These are phyloP conservation scores for Xerocomellus amylosporus DNA, from an alignment of 768 basidiomycete species.

Conservation along the genomic window DNA sequence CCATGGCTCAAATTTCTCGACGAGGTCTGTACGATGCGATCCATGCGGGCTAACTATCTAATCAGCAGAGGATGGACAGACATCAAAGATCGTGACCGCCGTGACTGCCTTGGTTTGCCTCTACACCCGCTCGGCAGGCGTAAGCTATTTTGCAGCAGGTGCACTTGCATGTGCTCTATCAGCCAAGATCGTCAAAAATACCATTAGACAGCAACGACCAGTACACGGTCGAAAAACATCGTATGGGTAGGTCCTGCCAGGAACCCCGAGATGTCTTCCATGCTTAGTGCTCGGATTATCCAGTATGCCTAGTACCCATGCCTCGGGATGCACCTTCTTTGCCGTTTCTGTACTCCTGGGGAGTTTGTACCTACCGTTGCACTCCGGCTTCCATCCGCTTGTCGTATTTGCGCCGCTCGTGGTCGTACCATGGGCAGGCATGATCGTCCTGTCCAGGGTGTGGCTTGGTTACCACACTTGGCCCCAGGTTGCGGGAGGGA, in stretches of 20 bases:
- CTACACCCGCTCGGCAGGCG: conserved; percentile 61
- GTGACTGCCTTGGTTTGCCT: conserved; percentile 50
- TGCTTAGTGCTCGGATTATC: neutral
- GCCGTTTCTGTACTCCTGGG: conserved; percentile 60
- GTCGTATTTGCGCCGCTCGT: conserved; percentile 40
- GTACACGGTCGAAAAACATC: conserved; percentile 44
- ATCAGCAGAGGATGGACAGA: conserved; percentile 45
- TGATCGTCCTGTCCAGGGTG: conserved; percentile 62
- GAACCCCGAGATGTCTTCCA: neutral
- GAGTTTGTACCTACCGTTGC: conserved; percentile 55
- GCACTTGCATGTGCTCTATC: conserved; percentile 53
- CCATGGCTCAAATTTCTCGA: conserved; percentile 33
- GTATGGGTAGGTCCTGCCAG: conserved; percentile 59
- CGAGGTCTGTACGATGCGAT: conserved; percentile 21
- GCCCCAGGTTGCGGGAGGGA: conserved; percentile 63
- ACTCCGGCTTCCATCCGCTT: conserved; percentile 46
- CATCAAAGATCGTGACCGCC: conserved; percentile 52
- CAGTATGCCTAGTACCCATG: conserved; percentile 86
- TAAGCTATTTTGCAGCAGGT: conserved; percentile 57
- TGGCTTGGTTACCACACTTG: conserved; percentile 78
- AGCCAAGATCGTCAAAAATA: conserved; percentile 59
- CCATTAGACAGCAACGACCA: conserved; percentile 67
- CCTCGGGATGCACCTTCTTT: conserved; percentile 64
- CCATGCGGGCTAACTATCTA: neutral
- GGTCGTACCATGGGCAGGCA: conserved; percentile 51